Evolutionary conservation across 306 rosid genomes (phyloP).

Genomic region (Cicer arietinum): DNA sequence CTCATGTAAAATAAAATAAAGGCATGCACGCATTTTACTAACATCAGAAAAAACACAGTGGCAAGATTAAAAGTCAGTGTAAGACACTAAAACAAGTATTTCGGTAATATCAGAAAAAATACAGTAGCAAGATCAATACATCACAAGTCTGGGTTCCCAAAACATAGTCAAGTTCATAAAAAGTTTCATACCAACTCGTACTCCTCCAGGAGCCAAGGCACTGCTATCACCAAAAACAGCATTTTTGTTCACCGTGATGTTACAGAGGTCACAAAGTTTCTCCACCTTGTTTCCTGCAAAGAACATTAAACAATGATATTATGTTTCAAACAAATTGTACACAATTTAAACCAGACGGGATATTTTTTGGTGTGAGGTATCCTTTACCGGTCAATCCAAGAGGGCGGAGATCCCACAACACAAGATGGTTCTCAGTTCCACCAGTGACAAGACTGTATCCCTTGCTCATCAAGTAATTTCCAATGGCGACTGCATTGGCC

Average conservation of each 20-base stretch:
- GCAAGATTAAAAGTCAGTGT: background rate
- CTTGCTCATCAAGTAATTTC: conserved; percentile 77
- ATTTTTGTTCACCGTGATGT: conserved; percentile 92
- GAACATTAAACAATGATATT: conserved; percentile 37
- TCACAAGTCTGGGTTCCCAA: background rate
- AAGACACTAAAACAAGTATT: background rate
- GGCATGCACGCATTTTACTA: background rate
- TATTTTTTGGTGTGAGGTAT: background rate
- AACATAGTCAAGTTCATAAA: conserved; percentile 4
- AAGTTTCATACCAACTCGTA: conserved; percentile 76
- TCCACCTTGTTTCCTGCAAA: conserved; percentile 93
- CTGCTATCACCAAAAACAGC: conserved; percentile 99
- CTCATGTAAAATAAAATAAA: conserved; percentile 7
- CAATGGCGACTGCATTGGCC: conserved; percentile 97
- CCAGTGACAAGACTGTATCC: conserved; percentile 93
- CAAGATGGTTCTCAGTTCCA: conserved; percentile 98
- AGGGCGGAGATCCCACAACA: conserved; percentile 97
- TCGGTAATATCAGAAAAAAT: background rate
- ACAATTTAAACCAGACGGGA: background rate
- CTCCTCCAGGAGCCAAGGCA: conserved; percentile 98
- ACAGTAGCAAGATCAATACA: background rate
- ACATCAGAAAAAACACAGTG: background rate
- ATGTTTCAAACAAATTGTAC: conserved; percentile 3
- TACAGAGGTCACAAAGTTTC: conserved; percentile 92
- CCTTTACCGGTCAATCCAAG: conserved; percentile 92